Conservation (phyloP, 306 rosid species). For the Lathyrus sativus region DNA sequence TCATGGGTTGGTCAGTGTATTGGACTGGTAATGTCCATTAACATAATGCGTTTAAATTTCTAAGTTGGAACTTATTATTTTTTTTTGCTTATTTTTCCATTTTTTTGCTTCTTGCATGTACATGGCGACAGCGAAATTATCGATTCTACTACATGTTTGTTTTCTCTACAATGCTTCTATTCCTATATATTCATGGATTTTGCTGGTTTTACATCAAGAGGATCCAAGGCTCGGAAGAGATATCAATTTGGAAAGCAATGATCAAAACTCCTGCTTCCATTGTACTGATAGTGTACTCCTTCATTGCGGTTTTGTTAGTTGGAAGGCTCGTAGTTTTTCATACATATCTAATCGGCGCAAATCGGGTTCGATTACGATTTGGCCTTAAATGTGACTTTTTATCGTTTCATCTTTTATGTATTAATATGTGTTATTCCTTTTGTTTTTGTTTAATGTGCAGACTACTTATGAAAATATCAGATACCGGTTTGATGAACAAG, state of each 20-base stretch:
- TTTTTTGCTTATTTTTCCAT: neutral
- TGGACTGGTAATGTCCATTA: constrained; percentile 52
- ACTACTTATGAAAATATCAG: constrained; percentile 77
- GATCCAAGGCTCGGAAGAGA: constrained; percentile 53
- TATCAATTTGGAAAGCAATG: constrained; percentile 70
- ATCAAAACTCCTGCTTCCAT: constrained; percentile 69
- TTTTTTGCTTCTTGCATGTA: constrained; percentile 12
- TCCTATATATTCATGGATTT: constrained; percentile 67
- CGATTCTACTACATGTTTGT: constrained; percentile 73
- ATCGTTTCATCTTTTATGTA: neutral
- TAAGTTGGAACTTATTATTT: neutral
- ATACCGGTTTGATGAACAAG: constrained; percentile 58
- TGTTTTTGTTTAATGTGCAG: constrained; percentile 49
- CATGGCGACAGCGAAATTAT: constrained; percentile 67
- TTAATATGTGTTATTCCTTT: neutral
- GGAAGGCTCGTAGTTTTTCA: constrained; percentile 70
- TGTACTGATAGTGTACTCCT: constrained; percentile 56
- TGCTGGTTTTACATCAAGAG: constrained; percentile 71
- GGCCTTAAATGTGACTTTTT: constrained; percentile 29
- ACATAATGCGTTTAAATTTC: neutral
- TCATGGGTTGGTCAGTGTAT: constrained; percentile 93
- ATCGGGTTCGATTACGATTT: too few relatives aligned
- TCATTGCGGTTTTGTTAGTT: constrained; percentile 67
- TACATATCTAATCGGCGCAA: constrained; percentile 70
- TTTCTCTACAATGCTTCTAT: constrained; percentile 60